Conservation (phyloP, 306 rosid species). For the Dryas drummondii region DNA sequence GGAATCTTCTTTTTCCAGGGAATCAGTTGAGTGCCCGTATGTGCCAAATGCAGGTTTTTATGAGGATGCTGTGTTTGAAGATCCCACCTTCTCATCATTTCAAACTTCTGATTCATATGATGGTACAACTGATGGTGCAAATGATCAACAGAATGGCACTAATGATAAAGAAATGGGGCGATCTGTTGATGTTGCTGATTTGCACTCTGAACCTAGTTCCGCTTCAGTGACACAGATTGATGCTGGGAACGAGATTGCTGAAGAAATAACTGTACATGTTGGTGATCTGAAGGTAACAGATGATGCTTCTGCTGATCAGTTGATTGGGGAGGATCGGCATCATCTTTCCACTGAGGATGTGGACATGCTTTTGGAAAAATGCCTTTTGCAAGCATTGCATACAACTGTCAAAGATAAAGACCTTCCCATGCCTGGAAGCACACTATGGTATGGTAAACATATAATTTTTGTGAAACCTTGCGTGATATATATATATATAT, state of each 20-base stretch:
- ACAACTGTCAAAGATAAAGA: slow-evolving; percentile 83
- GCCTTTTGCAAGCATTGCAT: slow-evolving; percentile 90
- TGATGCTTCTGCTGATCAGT: slow-evolving; percentile 39
- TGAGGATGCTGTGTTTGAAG: slow-evolving; percentile 80
- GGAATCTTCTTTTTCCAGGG: slow-evolving; percentile 53
- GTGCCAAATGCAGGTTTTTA: slow-evolving; percentile 93
- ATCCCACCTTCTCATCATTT: slow-evolving; percentile 57
- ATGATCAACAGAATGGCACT: slow-evolving; percentile 31
- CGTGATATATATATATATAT: no score
- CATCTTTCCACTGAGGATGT: slow-evolving; percentile 63
- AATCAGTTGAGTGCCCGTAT: slow-evolving; percentile 58
- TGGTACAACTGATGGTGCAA: slow-evolving; percentile 38
- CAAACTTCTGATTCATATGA: slow-evolving; percentile 44
- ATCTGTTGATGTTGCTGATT: slow-evolving; percentile 38
- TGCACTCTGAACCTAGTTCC: slow-evolving; percentile 32
- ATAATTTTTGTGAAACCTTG: not conserved
- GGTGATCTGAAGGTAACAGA: slow-evolving; percentile 61
- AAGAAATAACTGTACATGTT: slow-evolving; percentile 43
- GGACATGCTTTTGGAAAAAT: slow-evolving; percentile 79
- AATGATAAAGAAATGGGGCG: slow-evolving; percentile 32
- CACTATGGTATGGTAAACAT: slow-evolving; percentile 58
- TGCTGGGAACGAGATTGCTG: slow-evolving; percentile 29
- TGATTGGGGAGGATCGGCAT: slow-evolving; percentile 44
- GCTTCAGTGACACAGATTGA: slow-evolving; percentile 19
- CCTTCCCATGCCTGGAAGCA: slow-evolving; percentile 96